phyloP scores from a whole-genome alignment of 768 basidiomycete genomes.

The Auricularia sp. region DNA sequence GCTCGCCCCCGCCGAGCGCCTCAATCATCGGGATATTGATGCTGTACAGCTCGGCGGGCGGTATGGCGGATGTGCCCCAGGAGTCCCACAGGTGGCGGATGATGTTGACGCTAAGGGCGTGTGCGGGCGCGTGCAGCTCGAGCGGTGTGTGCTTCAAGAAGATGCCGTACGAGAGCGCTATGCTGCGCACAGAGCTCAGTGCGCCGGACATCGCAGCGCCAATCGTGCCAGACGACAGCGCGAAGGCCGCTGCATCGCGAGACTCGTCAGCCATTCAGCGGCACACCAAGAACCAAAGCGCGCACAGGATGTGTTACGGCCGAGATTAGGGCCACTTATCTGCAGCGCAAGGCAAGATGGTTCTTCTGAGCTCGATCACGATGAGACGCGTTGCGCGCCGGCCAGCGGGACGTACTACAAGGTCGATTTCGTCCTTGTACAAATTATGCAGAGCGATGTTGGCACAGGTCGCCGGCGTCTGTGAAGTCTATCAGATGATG shows the following conservation, averaged over 20 bases:
- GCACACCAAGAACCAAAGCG: conserved; percentile 1
- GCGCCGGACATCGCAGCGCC: conserved; percentile 81
- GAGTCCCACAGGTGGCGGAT: conserved; percentile 67
- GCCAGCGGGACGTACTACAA: conserved; percentile 50
- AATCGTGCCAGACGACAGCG: conserved; percentile 84
- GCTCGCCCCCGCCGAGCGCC: conserved; percentile 45
- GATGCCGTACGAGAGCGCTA: conserved; percentile 83
- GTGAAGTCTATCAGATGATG: background rate
- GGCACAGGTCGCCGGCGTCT: conserved; percentile 88
- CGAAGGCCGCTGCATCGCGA: conserved; percentile 55
- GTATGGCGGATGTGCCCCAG: conserved; percentile 46
- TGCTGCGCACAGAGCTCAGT: conserved; percentile 58
- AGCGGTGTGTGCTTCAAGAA: conserved; percentile 59
- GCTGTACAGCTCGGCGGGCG: conserved; percentile 56
- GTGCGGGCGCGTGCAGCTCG: conserved; percentile 56
- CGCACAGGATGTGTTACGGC: conserved; percentile 73
- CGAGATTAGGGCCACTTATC: conserved; percentile 82
- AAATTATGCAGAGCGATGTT: conserved; percentile 88
- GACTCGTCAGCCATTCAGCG: background rate
- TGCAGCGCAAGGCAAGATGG: conserved; percentile 16
- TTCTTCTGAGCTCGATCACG: background rate
- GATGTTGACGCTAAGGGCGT: conserved; percentile 55
- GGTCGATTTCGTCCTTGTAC: conserved; percentile 74
- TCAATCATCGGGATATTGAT: conserved; percentile 82
- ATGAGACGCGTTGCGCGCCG: conserved; percentile 2